A percentile compares a stretch with the other conserved stretches of the same genome.
phyloP scores from a whole-genome alignment of 1,139 yeast species.

The Tardiomyces blankii region DNA sequence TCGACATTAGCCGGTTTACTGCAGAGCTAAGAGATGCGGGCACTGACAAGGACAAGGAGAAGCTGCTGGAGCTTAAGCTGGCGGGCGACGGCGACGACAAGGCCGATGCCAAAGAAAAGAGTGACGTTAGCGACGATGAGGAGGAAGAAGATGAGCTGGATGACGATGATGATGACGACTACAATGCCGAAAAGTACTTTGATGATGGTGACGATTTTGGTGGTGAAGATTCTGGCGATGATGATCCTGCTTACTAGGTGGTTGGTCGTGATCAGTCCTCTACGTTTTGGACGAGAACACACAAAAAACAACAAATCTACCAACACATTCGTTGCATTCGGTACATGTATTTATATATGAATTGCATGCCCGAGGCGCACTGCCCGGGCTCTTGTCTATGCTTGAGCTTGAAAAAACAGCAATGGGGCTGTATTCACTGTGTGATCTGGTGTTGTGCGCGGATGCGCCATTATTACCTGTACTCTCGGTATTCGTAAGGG shows the following conservation, averaged over 20 bases:
- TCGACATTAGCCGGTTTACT: conserved; percentile 19
- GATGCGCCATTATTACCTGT: not conserved
- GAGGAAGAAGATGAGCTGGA: conserved; percentile 47
- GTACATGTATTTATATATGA: conserved; percentile 3
- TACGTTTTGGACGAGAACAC: no score
- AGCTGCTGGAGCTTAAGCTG: conserved; percentile 11
- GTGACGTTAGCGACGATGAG: conserved; percentile 34
- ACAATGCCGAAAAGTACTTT: conserved; percentile 63
- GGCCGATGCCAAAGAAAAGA: conserved; percentile 20
- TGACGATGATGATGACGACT: conserved; percentile 64
- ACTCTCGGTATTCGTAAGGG: conserved; percentile 4
- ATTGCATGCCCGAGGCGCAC: not conserved
- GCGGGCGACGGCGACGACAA: conserved; percentile 30
- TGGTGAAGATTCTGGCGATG: conserved; percentile 33
- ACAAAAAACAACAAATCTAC: no score
- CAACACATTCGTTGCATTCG: conserved; percentile 1
- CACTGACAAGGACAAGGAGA: conserved; percentile 32
- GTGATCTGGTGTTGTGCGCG: no score
- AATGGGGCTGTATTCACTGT: no score
- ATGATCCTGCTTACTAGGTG: conserved; percentile 29
- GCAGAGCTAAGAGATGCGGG: conserved; percentile 25
- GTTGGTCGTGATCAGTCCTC: not conserved
- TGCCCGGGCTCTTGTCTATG: not conserved
- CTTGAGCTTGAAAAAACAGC: not conserved
- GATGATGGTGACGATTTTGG: conserved; percentile 41